A percentile compares a stretch with the other conserved stretches of the same genome.
phyloP scores from a whole-genome alignment of 192 early-diverging fungal species.

The Haplosporangium gracile region DNA sequence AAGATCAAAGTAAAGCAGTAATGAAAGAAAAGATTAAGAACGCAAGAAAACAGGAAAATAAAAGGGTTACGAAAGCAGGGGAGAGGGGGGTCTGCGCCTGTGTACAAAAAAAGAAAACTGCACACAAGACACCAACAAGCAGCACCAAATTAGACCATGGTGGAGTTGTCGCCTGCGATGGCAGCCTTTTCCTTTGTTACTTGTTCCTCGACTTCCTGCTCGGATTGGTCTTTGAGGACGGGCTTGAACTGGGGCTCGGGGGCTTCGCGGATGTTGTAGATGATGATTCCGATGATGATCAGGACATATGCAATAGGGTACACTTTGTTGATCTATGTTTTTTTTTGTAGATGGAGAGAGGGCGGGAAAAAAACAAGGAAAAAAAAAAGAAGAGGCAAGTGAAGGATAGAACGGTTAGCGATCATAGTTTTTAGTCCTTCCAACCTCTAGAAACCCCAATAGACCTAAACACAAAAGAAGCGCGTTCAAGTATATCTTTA shows the following conservation, averaged over 20 bases:
- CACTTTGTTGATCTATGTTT: constrained; percentile 57
- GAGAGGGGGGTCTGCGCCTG: not conserved
- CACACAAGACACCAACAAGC: not conserved
- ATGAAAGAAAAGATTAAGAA: not conserved
- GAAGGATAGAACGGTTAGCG: not conserved
- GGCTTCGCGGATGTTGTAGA: constrained; percentile 76
- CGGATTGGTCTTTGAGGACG: constrained; percentile 8
- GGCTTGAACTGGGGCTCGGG: constrained; percentile 63
- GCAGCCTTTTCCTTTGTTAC: not conserved
- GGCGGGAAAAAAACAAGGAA: not conserved
- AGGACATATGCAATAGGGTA: constrained; percentile 78
- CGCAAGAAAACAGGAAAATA: not conserved
- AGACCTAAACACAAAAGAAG: not conserved
- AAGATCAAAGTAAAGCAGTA: constrained; percentile 1
- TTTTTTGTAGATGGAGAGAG: not conserved
- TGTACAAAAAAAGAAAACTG: not conserved
- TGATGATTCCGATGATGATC: constrained; percentile 74
- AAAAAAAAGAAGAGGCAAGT: not conserved
- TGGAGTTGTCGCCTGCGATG: not conserved
- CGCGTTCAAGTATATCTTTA: not conserved
- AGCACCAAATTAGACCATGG: constrained; percentile 9
- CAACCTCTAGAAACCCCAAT: not conserved
- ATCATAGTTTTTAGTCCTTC: not conserved
- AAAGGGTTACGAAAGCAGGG: constrained; percentile 5
- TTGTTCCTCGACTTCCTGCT: constrained; percentile 2